A percentile compares a stretch with the other conserved stretches of the same genome.
Evolutionary conservation across 2,329 filamentous ascomycete genomes (phyloP).

Genomic region (Scedosporium dehoogii): DNA sequence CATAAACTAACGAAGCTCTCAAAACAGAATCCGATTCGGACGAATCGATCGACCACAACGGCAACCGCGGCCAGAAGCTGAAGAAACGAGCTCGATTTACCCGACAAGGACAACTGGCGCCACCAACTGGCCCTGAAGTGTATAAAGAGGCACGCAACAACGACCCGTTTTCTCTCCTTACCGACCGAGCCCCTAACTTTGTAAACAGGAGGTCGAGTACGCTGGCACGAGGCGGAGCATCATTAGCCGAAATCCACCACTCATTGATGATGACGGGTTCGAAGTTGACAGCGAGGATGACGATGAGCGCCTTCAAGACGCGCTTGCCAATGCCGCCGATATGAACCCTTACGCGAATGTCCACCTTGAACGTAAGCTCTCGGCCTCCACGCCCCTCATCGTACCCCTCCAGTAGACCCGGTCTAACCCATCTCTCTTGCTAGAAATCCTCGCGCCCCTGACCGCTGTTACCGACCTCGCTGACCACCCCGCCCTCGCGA

Average conservation of each 20-base stretch:
- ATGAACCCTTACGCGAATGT: conserved; percentile 67
- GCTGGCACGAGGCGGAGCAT: conserved; percentile 64
- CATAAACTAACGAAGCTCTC: background rate
- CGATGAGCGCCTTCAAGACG: conserved; percentile 50
- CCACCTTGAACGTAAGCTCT: conserved; percentile 54
- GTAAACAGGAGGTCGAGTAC: conserved; percentile 56
- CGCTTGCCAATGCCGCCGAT: conserved; percentile 52
- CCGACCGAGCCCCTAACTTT: conserved; percentile 14
- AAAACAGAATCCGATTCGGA: conserved; percentile 66
- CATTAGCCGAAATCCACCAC: conserved; percentile 61
- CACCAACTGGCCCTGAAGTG: conserved; percentile 53
- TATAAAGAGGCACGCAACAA: conserved; percentile 56
- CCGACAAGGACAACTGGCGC: conserved; percentile 58
- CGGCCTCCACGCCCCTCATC: background rate
- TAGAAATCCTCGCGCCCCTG: conserved; percentile 66
- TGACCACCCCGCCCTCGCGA: conserved; percentile 62
- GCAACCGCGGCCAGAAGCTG: conserved; percentile 70
- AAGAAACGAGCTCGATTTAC: conserved; percentile 66
- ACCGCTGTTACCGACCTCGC: conserved; percentile 66
- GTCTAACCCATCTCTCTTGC: conserved; percentile 6
- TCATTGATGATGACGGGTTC: conserved; percentile 70
- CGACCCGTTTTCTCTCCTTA: too few species aligned
- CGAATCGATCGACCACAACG: conserved; percentile 56
- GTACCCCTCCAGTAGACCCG: background rate
- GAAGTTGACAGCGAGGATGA: conserved; percentile 65